A percentile compares a stretch with the other conserved stretches of the same genome.
Evolutionary conservation across 2,329 filamentous ascomycete species (phyloP).

Genomic region (Paraconiothyrium sp.): DNA sequence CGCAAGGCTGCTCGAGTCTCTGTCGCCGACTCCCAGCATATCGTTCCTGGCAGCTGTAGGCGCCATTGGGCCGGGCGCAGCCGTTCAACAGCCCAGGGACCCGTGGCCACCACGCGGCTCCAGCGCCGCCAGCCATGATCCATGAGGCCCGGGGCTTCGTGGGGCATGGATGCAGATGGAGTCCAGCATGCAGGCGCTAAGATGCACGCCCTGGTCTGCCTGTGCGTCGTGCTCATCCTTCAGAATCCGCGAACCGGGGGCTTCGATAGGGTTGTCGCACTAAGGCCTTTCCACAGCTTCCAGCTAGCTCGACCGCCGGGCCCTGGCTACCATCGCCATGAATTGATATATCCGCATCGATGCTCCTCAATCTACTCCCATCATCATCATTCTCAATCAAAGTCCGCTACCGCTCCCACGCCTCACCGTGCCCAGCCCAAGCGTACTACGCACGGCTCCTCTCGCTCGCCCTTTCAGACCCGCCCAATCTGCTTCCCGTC

Average conservation of each 20-base stretch:
- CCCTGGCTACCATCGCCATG: constrained; percentile 27
- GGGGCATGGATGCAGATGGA: constrained; percentile 21
- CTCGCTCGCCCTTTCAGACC: constrained; percentile 19
- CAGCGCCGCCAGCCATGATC: constrained; percentile 31
- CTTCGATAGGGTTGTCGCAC: constrained; percentile 46
- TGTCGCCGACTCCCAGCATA: constrained; percentile 34
- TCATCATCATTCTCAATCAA: constrained; percentile 14
- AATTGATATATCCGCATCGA: constrained; percentile 32
- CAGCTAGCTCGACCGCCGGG: constrained; percentile 23
- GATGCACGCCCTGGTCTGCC: constrained; percentile 24
- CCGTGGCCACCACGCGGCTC: constrained; percentile 43
- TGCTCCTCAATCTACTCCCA: constrained; percentile 21
- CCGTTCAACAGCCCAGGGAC: constrained; percentile 36
- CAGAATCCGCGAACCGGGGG: constrained; percentile 40
- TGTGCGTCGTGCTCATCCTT: constrained; percentile 30
- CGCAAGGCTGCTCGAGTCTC: constrained; percentile 11
- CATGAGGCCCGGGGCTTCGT: constrained; percentile 20
- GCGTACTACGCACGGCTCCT: constrained; percentile 25
- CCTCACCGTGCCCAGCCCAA: constrained; percentile 4
- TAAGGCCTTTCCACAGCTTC: constrained; percentile 31
- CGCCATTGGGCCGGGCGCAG: constrained; percentile 47
- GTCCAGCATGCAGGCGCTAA: constrained; percentile 31
- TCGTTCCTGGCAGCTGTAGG: constrained; percentile 41
- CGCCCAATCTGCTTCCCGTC: constrained; percentile 11
- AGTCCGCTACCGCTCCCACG: not conserved